Conservation (phyloP, 75 land plant genomes). For the Picea sitchensis region DNA sequence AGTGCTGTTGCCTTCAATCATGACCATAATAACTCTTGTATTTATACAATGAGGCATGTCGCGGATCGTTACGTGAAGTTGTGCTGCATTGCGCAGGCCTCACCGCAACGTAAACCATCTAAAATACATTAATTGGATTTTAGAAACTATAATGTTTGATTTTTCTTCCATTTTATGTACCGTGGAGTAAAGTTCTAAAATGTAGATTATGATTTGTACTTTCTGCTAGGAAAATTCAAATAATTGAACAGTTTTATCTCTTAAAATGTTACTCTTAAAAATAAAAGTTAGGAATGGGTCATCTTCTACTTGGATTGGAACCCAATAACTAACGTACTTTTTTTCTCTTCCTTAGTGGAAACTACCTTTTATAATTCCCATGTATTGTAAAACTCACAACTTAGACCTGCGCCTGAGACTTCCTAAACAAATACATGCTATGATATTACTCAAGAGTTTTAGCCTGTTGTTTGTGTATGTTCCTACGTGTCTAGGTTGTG, state of each 20-base stretch:
- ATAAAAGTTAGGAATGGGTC: background rate
- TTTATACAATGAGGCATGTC: background rate
- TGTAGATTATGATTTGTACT: background rate
- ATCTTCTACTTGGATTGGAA: background rate
- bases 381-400: background rate
- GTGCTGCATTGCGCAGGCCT: conserved; percentile 94
- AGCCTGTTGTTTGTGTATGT: too few species aligned
- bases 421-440: background rate
- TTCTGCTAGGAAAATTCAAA: background rate
- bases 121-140: background rate
- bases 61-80: conserved; percentile 62
- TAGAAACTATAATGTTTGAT: too few species aligned
- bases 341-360: background rate
- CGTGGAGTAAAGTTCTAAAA: background rate
- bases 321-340: background rate
- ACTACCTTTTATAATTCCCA: background rate
- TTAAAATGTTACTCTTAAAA: background rate
- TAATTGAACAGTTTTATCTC: background rate
- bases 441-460: background rate
- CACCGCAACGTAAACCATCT: conserved; percentile 81
- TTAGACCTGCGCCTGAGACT: too few species aligned
- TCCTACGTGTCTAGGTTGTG: too few species aligned
- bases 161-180: background rate
- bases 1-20: too few species aligned
- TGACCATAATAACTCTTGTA: background rate